These are phyloP conservation scores for Penicillium robsamsonii DNA, from an alignment of 495 filamentous ascomycete species.

Conservation along the genomic window DNA sequence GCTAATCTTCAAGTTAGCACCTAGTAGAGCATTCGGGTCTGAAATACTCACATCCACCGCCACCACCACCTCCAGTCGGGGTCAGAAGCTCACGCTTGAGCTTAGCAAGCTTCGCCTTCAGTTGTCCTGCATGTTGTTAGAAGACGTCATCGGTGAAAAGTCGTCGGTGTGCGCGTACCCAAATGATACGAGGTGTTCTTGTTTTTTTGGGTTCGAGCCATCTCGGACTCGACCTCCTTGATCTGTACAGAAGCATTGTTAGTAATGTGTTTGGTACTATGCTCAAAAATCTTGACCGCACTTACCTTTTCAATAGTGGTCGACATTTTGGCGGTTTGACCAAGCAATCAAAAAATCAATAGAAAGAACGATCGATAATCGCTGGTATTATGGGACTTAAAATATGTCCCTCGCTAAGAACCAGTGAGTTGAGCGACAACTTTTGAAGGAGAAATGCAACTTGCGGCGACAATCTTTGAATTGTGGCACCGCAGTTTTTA, in stretches of 20 bases:
- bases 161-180: conserved; percentile 42
- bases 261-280: conserved; percentile 23
- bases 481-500: conserved; percentile 31
- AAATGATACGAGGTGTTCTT: conserved; percentile 89
- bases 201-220: conserved; percentile 97
- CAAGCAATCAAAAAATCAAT: conserved; percentile 13
- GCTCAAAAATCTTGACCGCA: conserved; percentile 18
- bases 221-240: conserved; percentile 96
- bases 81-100: conserved; percentile 93
- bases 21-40: not conserved
- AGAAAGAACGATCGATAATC: conserved; percentile 5
- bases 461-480: conserved; percentile 35
- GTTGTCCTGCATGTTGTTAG: conserved; percentile 62
- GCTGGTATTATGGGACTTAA: conserved; percentile 3
- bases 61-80: conserved; percentile 73
- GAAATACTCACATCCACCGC: conserved; percentile 61
- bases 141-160: conserved; percentile 5
- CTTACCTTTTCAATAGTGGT: conserved; percentile 93
- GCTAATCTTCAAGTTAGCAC: conserved; percentile 46
- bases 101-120: conserved; percentile 98
- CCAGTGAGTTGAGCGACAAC: conserved; percentile 11
- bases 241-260: conserved; percentile 59
- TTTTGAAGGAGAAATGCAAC: conserved; percentile 14
- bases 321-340: conserved; percentile 66
- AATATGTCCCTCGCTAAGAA: conserved; percentile 15